phyloP scores from a whole-genome alignment of 1,284 basidiomycete species.

The Phellopilus nigrolimitatus region DNA sequence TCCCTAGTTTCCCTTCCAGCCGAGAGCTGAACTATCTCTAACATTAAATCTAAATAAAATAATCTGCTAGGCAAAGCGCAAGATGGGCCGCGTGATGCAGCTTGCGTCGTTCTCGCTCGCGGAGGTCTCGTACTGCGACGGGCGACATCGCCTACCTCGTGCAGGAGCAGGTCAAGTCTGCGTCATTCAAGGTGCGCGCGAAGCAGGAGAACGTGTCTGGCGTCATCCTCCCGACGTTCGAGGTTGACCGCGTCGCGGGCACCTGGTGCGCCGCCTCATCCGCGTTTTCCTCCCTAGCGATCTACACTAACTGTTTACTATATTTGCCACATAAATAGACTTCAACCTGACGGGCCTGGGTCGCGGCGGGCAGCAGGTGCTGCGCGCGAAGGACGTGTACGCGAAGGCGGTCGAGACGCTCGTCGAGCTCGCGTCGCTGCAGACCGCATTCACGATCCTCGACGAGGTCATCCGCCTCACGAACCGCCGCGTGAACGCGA shows the following conservation, averaged over 20 bases:
- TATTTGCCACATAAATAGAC: too few relatives aligned
- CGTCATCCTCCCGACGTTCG: conserved; percentile 95
- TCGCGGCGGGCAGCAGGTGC: conserved; percentile 94
- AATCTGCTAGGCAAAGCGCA: conserved; percentile 84
- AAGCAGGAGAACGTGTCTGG: conserved; percentile 99
- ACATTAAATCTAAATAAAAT: too few relatives aligned
- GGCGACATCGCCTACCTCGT: conserved; percentile 97
- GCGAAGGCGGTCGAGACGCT: conserved; percentile 96
- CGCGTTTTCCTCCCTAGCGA: background rate
- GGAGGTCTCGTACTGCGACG: conserved; percentile 95
- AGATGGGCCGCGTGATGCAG: conserved; percentile 99
- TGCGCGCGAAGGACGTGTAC: conserved; percentile 92
- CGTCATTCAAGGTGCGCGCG: conserved; percentile 89
- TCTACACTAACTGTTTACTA: background rate
- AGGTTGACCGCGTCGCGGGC: conserved; percentile 78
- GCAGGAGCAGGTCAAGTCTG: conserved; percentile 87
- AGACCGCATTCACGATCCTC: conserved; percentile 97
- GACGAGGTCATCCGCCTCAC: conserved; percentile 99
- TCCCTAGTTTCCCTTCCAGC: background rate
- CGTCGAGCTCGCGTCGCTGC: conserved; percentile 93
- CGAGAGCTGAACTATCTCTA: too few relatives aligned
- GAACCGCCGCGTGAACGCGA: conserved; percentile 97
- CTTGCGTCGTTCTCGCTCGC: conserved; percentile 97
- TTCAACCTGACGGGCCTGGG: conserved; percentile 98
- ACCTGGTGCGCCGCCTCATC: conserved; percentile 53